Conservation (phyloP, 2,329 filamentous ascomycete species). For the Coniochaeta sp. region DNA sequence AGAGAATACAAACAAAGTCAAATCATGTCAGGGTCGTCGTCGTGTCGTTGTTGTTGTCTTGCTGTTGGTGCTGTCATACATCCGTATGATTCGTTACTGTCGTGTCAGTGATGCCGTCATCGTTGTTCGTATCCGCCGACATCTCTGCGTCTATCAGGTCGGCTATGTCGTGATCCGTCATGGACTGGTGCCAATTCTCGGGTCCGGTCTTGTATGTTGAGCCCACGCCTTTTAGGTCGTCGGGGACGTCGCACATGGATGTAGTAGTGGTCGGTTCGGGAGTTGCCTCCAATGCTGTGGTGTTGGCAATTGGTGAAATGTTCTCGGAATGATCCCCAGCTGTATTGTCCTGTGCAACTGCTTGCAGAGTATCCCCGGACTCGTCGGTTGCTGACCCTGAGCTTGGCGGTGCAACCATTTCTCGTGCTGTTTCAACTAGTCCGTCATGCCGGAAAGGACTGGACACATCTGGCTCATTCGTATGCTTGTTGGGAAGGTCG, state of each 20-base stretch:
- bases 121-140: neutral
- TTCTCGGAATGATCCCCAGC: neutral
- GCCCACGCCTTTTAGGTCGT: conserved; percentile 2
- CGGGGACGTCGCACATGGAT: neutral
- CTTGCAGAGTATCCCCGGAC: neutral
- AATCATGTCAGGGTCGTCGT: no score
- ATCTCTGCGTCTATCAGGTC: neutral
- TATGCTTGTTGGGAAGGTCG: no score
- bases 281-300: neutral
- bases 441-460: no score
- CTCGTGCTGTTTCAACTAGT: no score
- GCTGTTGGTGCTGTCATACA: neutral
- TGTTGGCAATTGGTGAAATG: neutral
- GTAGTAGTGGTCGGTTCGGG: neutral
- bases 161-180: neutral
- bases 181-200: neutral
- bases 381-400: neutral
- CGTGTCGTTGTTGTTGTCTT: no score
- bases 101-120: neutral
- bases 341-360: neutral
- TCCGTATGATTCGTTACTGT: neutral
- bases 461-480: no score
- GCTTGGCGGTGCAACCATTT: neutral
- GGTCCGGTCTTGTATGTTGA: neutral
- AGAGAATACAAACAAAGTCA: no score